Base-by-base conservation (phyloP, 1,139 yeast species). In the Oligophagozyma castellii region DNA sequence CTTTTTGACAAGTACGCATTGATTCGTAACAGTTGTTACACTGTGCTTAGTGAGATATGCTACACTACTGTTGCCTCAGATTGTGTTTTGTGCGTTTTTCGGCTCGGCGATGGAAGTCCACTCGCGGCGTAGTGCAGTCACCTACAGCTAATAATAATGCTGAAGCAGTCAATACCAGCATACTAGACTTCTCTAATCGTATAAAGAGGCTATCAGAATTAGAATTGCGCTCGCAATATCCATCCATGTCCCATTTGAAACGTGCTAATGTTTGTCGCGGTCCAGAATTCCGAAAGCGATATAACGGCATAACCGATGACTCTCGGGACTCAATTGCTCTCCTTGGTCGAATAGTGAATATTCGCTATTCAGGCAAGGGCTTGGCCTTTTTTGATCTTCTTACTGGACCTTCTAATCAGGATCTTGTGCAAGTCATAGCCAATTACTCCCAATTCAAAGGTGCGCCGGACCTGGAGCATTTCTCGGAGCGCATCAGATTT, bases 401-500 rank as follows among this genome's bases (percentile, higher is more conserved):
- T 25, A n/a, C n/a, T n/a, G n/a, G n/a, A n/a, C n/a, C n/a, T n/a
- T n/a, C n/a, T n/a, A 28, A 28, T 23, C 29, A 26, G 6, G 13
- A 25, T 16, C 12, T 40, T 41, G 27, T 40, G 23, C 35, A 44
- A 33, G 28, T 38, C 19, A 35, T 33, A 12, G 22, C 38, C 6
- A 29, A 31, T 16, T 33, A 32, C 23, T 29, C 29, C 16, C 23
- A 30, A 23, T 15, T 33, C 10, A 12, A 12, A 2, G 13, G 26
- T 12, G 12, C 20, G 4, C 23, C 14, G 16, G 24, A 29, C 8
- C 15, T 16, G 14, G n/a, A 24, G 3, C 61, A 58, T 22, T 79
- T 79, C 43, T 49, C 55, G 10, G 45, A 51, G 2, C 34, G 45
- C 1, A 75, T 73, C 45, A 52, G 53, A 3, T 48, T 59, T 22